Base-by-base conservation (phyloP, 495 filamentous ascomycete species). In the Xylaria intraflava region DNA sequence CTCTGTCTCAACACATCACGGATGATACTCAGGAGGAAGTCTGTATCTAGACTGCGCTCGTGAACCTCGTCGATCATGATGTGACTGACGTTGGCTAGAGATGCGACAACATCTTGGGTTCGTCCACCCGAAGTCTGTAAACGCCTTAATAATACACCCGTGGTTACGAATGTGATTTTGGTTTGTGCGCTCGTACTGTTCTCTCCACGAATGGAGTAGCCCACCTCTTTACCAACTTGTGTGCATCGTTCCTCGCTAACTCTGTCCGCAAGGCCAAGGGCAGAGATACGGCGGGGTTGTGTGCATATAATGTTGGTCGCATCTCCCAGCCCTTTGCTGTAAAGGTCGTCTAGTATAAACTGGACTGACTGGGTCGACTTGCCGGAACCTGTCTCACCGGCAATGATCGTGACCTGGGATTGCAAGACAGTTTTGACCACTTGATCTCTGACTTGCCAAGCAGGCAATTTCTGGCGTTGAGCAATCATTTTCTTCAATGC, bases 361-460 rank as follows among this genome's bases (percentile, higher is more conserved):
- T 98, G 93, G 3, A 96, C 93, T 11, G 89, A 89, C 67, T 98
- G 93, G 0, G 93, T 98, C 49, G 90, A 95, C 67, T 98, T 98
- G 61, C 93, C 93, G 39, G 88, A 94, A 49, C 93, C 93, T 6
- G 93, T 98, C 70, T 96, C 93, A 58, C 93, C 93, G 24, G 90
- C 92, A 47, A 98, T 94, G 56, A 98, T 97, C 3, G 87, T 92
- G 19, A 97, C 88, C 67, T 95, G 90, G 62, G 89, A 80, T 4
- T 72, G 63, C 29, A 78, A 78, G 17, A 97, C 84, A 2, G 87
- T 82, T 11, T 77, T 61, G 23, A 96, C 77, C 24, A 98, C 88
- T 9, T 78, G 72, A 31, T 90, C 83, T 66, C 80, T 84, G 31
- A 88, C 79, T 54, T 83, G 81, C 93, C 93, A 98, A 3, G 93